phyloP scores from a whole-genome alignment of 2,329 filamentous ascomycete genomes.

The Fusarium algeriense region DNA sequence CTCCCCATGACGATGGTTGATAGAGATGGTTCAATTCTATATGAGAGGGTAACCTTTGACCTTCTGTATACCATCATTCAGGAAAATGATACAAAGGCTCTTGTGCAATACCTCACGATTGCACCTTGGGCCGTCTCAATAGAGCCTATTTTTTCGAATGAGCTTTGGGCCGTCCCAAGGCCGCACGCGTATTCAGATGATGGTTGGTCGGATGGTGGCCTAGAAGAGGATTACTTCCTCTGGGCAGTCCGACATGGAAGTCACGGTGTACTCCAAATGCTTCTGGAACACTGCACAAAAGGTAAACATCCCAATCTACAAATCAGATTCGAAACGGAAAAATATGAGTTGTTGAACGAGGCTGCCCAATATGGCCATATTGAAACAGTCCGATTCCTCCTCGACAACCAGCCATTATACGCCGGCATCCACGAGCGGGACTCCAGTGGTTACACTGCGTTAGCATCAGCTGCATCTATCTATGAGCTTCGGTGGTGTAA shows the following conservation, averaged over 20 bases:
- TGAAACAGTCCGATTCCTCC: neutral
- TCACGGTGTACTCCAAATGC: neutral
- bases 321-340: neutral
- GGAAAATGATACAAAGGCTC: neutral
- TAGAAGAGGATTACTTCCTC: neutral
- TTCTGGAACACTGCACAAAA: neutral
- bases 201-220: rapidly evolving
- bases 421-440: neutral
- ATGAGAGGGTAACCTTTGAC: neutral
- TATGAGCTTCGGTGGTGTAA: no score
- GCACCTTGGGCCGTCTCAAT: neutral
- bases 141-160: neutral
- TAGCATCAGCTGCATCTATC: neutral
- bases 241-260: neutral
- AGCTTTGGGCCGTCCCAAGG: neutral
- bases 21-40: neutral
- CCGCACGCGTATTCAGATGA: neutral
- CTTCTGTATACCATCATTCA: neutral
- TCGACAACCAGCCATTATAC: constrained; percentile 4
- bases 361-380: neutral
- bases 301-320: neutral
- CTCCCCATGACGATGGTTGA: neutral
- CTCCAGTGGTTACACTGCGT: neutral
- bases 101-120: neutral
- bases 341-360: neutral